These are phyloP conservation scores for Talaromyces thailandensis DNA, from an alignment of 495 filamentous ascomycete genomes.

Conservation along the genomic window DNA sequence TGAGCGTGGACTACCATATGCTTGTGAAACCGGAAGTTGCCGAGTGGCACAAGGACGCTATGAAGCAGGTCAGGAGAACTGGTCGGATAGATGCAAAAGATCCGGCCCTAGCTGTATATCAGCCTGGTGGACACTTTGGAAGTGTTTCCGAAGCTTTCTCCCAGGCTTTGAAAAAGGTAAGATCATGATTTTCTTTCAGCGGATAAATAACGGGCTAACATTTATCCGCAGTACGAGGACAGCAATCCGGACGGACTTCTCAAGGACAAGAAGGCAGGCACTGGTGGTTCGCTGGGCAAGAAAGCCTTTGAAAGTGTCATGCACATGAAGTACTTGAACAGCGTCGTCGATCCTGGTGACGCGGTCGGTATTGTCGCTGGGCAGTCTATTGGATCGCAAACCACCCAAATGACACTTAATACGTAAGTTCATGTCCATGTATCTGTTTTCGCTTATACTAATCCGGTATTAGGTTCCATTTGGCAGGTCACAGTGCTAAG, in stretches of 20 bases:
- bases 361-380: conserved; percentile 96
- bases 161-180: conserved; percentile 46
- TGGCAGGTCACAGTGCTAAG: conserved; percentile 95
- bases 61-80: conserved; percentile 69
- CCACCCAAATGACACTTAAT: conserved; percentile 99
- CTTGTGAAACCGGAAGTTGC: conserved; percentile 43
- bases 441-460: background rate
- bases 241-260: conserved; percentile 66
- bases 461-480: conserved; percentile 61
- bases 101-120: conserved; percentile 63
- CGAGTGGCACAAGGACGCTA: conserved; percentile 59
- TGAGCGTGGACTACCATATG: conserved; percentile 36
- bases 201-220: conserved; percentile 13
- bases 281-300: conserved; percentile 47
- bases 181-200: conserved; percentile 6
- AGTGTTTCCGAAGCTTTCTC: conserved; percentile 87
- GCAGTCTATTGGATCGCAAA: conserved; percentile 94
- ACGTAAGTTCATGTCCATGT: conserved; percentile 30
- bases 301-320: conserved; percentile 75
- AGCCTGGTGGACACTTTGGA: conserved; percentile 68
- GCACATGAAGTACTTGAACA: conserved; percentile 86
- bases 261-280: conserved; percentile 63
- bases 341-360: conserved; percentile 90
- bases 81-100: conserved; percentile 59
- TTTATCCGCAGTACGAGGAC: conserved; percentile 55